Evolutionary conservation across 257 asterid species (phyloP), one percentile per base, ranked within the genome.

Genomic region (Nicotiana otophora): DNA sequence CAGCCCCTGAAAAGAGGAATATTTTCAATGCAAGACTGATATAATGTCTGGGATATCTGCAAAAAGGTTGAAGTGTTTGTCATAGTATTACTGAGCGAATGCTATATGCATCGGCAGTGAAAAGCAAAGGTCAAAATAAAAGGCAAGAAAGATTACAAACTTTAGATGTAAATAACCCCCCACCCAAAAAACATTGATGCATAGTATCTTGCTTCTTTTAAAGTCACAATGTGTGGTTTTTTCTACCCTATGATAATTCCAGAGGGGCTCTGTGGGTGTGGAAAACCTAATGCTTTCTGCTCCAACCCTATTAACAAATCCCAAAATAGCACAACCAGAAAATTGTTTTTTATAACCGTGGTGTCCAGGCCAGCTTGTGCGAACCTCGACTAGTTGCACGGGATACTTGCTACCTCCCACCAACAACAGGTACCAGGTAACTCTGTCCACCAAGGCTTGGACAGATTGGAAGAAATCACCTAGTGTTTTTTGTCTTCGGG

Each of bases 21-120:
- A 77, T 91, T 87, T 87, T 89, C 97, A 26, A 96, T 87, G 69
- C 88, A 90, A 42, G 94, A 87, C 89, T 87, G 88, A 61, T 96
- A 96, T 65, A 96, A 84, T 55, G 91, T 88, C 83, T 93, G 94
- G 11, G 97, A 91, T 83, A 96, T 90, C 99, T 96, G 97, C 91
- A 88, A 78, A 34, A 78, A 77, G 67, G 69, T 78, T 63, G 84
- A 86, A 48, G 57, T 39, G 20, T 10, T 23, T 20, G 79, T 72
- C 48, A 46, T 14, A 11, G 0, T 42, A 23, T 46, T 23, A 34
- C 61, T 15, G 28, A 75, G 51, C 8, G 11, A 51, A 23, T 23
- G 26, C 14, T 6, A 14, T 74, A 74, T 23, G 42, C 61, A 70
- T 42, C 78, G 20, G 60, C 20, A 48, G 48, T 74, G 61, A 20